Evolutionary conservation across 2,329 filamentous ascomycete species (phyloP).

Genomic region (Thelonectria rubi): DNA sequence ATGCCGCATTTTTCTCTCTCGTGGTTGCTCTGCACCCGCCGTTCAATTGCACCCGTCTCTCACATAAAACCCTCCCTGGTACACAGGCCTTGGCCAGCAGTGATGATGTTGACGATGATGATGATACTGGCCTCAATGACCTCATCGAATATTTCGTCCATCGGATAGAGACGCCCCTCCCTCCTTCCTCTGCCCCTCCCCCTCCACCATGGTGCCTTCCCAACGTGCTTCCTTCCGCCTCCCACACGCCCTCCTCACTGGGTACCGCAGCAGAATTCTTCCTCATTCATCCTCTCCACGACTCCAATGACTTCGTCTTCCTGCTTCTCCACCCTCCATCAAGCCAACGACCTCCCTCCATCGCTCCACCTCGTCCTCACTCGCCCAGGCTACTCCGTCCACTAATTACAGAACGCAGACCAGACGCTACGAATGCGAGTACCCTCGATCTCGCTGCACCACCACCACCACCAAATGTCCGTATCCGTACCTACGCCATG

Average conservation of each 20-base stretch:
- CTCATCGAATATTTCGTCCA: neutral
- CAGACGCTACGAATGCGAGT: neutral
- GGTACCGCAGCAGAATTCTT: neutral
- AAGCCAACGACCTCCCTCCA: neutral
- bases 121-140: neutral
- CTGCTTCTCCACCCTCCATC: neutral
- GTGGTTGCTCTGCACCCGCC: neutral
- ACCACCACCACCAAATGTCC: neutral
- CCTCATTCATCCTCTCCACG: neutral
- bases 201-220: neutral
- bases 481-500: neutral
- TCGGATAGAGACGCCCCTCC: neutral
- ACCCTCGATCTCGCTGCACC: neutral
- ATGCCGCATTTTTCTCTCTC: neutral
- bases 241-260: neutral
- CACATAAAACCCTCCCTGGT: neutral
- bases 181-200: neutral
- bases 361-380: neutral
- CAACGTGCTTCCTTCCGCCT: neutral
- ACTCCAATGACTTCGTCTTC: neutral
- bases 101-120: neutral
- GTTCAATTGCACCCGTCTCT: neutral
- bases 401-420: neutral
- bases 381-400: neutral
- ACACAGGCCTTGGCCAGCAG: neutral